Evolutionary conservation across 31 red algal species (phyloP).

Genomic region (Odonthalia washingtoniensis): DNA sequence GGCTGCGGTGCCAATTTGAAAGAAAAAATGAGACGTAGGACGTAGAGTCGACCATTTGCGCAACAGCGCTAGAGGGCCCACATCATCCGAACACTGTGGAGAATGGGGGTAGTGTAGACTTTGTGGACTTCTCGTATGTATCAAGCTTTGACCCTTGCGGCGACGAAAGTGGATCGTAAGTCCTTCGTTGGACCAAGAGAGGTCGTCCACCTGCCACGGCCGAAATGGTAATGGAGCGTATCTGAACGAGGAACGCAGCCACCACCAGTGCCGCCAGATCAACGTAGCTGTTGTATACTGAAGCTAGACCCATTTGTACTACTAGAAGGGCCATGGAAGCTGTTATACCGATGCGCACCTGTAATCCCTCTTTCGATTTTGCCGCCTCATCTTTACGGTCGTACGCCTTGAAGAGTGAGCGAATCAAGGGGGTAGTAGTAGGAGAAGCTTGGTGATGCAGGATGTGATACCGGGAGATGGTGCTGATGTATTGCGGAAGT

Average conservation of each 20-base stretch:
- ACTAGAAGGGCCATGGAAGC: neutral
- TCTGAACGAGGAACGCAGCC: conserved; percentile 9
- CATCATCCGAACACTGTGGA: neutral
- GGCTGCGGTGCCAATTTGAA: neutral
- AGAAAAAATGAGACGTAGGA: neutral
- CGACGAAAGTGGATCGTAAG: neutral
- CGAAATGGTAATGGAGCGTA: neutral
- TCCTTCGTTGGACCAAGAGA: neutral
- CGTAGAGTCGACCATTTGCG: neutral
- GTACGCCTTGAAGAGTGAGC: conserved; percentile 35
- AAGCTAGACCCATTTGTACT: neutral
- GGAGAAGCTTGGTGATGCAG: conserved; percentile 29
- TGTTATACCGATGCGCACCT: conserved; percentile 1
- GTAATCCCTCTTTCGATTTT: neutral
- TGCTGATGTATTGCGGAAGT: conserved; percentile 30
- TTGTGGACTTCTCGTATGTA: neutral
- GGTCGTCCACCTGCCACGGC: neutral
- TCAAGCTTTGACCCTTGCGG: neutral
- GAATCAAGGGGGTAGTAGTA: neutral
- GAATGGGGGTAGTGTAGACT: neutral
- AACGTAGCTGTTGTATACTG: neutral
- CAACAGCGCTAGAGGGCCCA: neutral
- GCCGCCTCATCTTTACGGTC: neutral
- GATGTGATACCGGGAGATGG: conserved; percentile 15
- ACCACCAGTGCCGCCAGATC: neutral